These are phyloP conservation scores for Penicillium glabrum DNA, from an alignment of 2,329 filamentous ascomycete genomes.

Conservation along the genomic window DNA sequence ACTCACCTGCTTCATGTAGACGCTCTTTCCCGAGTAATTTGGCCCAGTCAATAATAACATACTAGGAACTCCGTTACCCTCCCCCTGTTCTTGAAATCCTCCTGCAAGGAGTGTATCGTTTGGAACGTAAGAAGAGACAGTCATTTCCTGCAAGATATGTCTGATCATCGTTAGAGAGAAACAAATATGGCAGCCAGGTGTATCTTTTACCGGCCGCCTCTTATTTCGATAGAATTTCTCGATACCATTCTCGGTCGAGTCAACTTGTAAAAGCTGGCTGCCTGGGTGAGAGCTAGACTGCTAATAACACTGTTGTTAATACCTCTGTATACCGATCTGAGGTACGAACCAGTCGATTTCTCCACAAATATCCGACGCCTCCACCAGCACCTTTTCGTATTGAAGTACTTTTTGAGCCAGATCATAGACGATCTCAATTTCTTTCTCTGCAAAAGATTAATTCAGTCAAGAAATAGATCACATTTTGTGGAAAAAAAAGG, in stretches of 20 bases:
- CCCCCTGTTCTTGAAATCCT: slow-evolving; percentile 39
- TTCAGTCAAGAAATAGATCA: not conserved
- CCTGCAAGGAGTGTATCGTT: slow-evolving; percentile 75
- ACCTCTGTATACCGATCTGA: not conserved
- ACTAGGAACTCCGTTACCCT: slow-evolving; percentile 50
- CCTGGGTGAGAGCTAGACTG: slow-evolving; percentile 74
- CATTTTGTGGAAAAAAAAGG: not conserved
- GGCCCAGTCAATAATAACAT: slow-evolving; percentile 85
- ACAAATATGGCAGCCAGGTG: not conserved
- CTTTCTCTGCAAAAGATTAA: slow-evolving; percentile 59
- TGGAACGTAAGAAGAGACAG: slow-evolving; percentile 75
- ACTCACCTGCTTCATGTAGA: slow-evolving; percentile 82
- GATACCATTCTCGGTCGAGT: slow-evolving; percentile 67
- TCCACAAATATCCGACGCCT: slow-evolving; percentile 76
- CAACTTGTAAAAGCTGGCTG: slow-evolving; percentile 73
- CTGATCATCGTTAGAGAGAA: slow-evolving; percentile 33
- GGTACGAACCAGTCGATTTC: slow-evolving; percentile 69
- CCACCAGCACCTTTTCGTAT: slow-evolving; percentile 64
- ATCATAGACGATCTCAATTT: slow-evolving; percentile 83
- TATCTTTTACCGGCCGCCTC: slow-evolving; percentile 64
- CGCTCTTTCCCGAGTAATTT: slow-evolving; percentile 95
- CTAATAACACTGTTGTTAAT: slow-evolving; percentile 40
- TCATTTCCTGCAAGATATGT: slow-evolving; percentile 83
- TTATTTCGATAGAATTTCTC: slow-evolving; percentile 70
- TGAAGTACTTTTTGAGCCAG: slow-evolving; percentile 70